Conservation (phyloP, 2,329 filamentous ascomycete species). For the Eutypa lata region DNA sequence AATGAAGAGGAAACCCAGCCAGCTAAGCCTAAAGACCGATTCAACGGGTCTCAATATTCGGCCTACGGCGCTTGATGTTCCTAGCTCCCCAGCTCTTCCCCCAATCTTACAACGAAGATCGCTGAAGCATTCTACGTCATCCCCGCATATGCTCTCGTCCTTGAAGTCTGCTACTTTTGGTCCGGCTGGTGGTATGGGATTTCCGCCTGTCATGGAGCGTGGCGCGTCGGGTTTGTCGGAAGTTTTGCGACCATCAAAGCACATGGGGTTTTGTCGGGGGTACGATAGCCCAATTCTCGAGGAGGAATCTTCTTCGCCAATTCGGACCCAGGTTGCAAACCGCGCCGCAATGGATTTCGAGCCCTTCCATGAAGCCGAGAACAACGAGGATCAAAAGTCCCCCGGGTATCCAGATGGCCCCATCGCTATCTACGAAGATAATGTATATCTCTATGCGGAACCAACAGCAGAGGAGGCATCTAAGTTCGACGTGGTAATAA, state of each 20-base stretch:
- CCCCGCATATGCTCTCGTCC: conserved; percentile 62
- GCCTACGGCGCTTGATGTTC: conserved; percentile 48
- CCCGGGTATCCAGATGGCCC: conserved; percentile 81
- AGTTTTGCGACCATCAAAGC: conserved; percentile 51
- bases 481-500: conserved; percentile 78
- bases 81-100: conserved; percentile 52
- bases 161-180: conserved; percentile 59
- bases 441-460: conserved; percentile 76
- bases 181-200: conserved; percentile 60
- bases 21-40: conserved; percentile 73
- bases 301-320: conserved; percentile 49
- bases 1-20: conserved; percentile 72
- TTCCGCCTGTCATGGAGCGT: conserved; percentile 58
- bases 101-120: conserved; percentile 61
- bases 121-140: conserved; percentile 65
- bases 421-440: conserved; percentile 75
- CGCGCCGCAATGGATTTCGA: conserved; percentile 57
- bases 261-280: conserved; percentile 22
- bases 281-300: conserved; percentile 48
- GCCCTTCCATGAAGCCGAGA: conserved; percentile 63
- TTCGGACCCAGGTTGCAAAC: conserved; percentile 60
- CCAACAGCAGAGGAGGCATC: conserved; percentile 75
- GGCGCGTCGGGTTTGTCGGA: conserved; percentile 60
- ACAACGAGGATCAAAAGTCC: conserved; percentile 75
- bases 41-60: conserved; percentile 53